A percentile compares a stretch with the other conserved stretches of the same genome.
Conservation (phyloP, 2,329 filamentous ascomycete genomes). For the Apiospora arundinis region DNA sequence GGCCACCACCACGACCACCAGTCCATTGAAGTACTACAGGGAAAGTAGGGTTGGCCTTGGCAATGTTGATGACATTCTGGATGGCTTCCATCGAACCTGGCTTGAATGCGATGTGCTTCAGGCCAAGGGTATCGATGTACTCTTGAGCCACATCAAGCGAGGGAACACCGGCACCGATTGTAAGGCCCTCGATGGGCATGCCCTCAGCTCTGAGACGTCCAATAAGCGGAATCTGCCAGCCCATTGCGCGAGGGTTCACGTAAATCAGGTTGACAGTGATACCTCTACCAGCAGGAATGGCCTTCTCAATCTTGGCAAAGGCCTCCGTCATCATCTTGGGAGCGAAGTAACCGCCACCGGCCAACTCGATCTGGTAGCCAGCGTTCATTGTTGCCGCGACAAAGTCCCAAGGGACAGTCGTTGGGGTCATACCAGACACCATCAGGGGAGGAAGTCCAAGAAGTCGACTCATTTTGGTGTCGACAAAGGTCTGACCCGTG, state of each 20-base stretch:
- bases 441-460: conserved; percentile 86
- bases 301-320: conserved; percentile 81
- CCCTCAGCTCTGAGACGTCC: conserved; percentile 82
- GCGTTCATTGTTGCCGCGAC: conserved; percentile 92
- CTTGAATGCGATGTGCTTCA: conserved; percentile 96
- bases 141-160: conserved; percentile 92
- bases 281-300: conserved; percentile 83
- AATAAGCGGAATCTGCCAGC: conserved; percentile 88
- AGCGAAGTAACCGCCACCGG: conserved; percentile 88
- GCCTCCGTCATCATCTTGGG: conserved; percentile 83
- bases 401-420: conserved; percentile 89
- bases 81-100: conserved; percentile 89
- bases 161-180: conserved; percentile 91
- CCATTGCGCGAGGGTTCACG: conserved; percentile 87
- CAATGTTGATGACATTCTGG: conserved; percentile 89
- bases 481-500: conserved; percentile 86
- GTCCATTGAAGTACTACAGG: conserved; percentile 96
- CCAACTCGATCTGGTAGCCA: conserved; percentile 92
- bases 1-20: conserved; percentile 89
- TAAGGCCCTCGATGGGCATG: conserved; percentile 88
- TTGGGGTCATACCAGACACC: conserved; percentile 93
- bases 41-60: conserved; percentile 91
- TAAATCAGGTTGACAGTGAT: conserved; percentile 93
- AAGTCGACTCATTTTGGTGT: conserved; percentile 93
- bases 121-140: conserved; percentile 89